Conservation (phyloP, 768 basidiomycete species). For the Lentinula guzmanii region DNA sequence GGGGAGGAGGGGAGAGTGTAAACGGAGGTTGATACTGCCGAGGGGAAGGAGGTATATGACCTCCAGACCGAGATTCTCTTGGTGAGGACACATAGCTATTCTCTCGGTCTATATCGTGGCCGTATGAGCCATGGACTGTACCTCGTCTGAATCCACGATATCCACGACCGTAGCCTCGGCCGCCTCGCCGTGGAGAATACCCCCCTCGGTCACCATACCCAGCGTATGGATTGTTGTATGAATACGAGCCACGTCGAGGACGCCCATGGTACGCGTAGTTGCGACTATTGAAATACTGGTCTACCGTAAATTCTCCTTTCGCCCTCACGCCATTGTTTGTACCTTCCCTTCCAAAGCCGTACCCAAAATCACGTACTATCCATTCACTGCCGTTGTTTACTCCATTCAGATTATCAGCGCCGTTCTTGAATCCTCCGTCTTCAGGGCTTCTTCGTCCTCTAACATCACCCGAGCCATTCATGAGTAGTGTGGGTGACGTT, state of each 20-base stretch:
- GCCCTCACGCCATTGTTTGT: conserved; percentile 15
- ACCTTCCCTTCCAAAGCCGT: conserved; percentile 49
- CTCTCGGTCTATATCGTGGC: conserved; percentile 23
- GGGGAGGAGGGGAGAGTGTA: conserved; percentile 21
- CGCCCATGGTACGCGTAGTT: conserved; percentile 17
- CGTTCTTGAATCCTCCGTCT: background rate
- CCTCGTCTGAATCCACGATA: conserved; percentile 8
- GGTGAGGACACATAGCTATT: conserved; percentile 8
- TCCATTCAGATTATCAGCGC: conserved; percentile 12
- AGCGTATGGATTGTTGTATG: conserved; percentile 4
- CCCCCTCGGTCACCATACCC: conserved; percentile 7
- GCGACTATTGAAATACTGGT: conserved; percentile 15
- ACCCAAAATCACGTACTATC: conserved; percentile 59
- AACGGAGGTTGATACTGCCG: conserved; percentile 25
- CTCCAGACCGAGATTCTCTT: background rate
- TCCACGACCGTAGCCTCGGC: conserved; percentile 24
- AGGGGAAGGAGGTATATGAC: conserved; percentile 10
- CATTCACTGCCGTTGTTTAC: conserved; percentile 29
- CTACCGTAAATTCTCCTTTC: conserved; percentile 16
- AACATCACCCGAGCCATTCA: background rate
- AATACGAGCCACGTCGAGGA: conserved; percentile 10
- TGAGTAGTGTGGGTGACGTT: background rate
- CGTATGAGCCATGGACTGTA: conserved; percentile 21
- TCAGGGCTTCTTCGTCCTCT: background rate
- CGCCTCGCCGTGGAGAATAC: conserved; percentile 5